These are phyloP conservation scores for Diaporthe citrichinensis DNA, from an alignment of 2,329 filamentous ascomycete genomes.

Conservation along the genomic window DNA sequence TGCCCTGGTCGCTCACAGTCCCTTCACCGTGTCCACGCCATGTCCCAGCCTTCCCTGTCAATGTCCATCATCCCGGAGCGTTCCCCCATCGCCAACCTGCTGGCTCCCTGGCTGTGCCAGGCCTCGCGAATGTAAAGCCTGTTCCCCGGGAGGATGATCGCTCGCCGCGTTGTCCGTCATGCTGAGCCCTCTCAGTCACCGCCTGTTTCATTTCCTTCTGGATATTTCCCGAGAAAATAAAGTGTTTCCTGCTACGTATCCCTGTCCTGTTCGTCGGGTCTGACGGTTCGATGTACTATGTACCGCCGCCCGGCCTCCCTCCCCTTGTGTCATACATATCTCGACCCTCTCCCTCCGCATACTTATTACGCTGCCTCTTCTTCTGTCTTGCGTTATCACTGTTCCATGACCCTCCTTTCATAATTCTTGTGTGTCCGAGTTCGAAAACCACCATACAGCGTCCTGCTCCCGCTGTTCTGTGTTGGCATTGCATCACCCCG, in stretches of 20 bases:
- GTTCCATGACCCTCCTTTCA: slow-evolving; percentile 4
- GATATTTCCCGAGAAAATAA: slow-evolving; percentile 41
- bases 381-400: slow-evolving; percentile 13
- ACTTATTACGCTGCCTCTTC: slow-evolving; percentile 34
- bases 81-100: slow-evolving; percentile 42
- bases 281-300: slow-evolving; percentile 34
- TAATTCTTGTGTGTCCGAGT: slow-evolving; percentile 32
- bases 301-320: slow-evolving; percentile 36
- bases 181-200: slow-evolving; percentile 41
- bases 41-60: slow-evolving; percentile 39
- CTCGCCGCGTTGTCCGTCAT: slow-evolving; percentile 39
- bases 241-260: slow-evolving; percentile 40
- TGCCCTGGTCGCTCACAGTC: slow-evolving; percentile 39
- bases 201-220: slow-evolving; percentile 42
- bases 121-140: slow-evolving; percentile 41
- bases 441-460: slow-evolving; percentile 35
- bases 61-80: slow-evolving; percentile 41
- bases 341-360: slow-evolving; percentile 38
- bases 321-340: slow-evolving; percentile 42
- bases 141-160: slow-evolving; percentile 42
- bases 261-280: slow-evolving; percentile 35
- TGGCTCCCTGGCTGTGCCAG: slow-evolving; percentile 40
- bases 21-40: slow-evolving; percentile 38
- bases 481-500: slow-evolving; percentile 43
- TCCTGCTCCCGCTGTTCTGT: slow-evolving; percentile 40